Percentiles rank a stretch among this genome's conserved stretches.
phyloP scores from a whole-genome alignment of 257 asterid species.

The Striga asiatica region DNA sequence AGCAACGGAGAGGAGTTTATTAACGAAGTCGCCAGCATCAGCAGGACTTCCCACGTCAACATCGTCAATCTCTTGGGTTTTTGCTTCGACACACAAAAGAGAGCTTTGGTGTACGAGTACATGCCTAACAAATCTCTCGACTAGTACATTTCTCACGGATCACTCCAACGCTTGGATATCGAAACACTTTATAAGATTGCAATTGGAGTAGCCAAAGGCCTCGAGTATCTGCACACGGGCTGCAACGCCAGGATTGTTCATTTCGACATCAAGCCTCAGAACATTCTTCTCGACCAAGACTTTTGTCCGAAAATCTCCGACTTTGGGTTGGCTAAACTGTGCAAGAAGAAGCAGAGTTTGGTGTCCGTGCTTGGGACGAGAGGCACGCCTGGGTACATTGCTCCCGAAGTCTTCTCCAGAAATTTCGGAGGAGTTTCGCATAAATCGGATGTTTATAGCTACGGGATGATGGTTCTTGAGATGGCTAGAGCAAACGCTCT shows the following conservation, averaged over 20 bases:
- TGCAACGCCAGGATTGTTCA: constrained; percentile 48
- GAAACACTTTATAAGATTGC: constrained; percentile 22
- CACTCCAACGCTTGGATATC: constrained; percentile 13
- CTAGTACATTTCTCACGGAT: not conserved
- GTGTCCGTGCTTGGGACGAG: constrained; percentile 26
- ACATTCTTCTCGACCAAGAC: constrained; percentile 48
- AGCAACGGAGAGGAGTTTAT: constrained; percentile 31
- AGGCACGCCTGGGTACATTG: constrained; percentile 45
- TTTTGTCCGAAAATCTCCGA: constrained; percentile 55
- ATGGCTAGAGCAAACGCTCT: too few species aligned
- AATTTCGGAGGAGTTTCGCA: constrained; percentile 33
- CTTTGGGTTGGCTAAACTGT: constrained; percentile 40
- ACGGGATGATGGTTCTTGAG: constrained; percentile 53
- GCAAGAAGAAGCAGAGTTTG: constrained; percentile 25
- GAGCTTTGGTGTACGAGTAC: too few species aligned
- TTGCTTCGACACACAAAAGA: too few species aligned
- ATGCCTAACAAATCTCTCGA: too few species aligned
- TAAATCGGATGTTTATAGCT: constrained; percentile 47
- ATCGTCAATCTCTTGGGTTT: too few species aligned
- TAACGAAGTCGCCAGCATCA: constrained; percentile 29
- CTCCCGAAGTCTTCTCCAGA: constrained; percentile 39
- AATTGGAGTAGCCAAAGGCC: constrained; percentile 38
- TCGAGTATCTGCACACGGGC: constrained; percentile 53
- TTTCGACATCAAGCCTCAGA: constrained; percentile 64
- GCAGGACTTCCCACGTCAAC: too few species aligned